Base-by-base conservation (phyloP, 306 rosid species). In the Cyclanthera cordifolia region DNA sequence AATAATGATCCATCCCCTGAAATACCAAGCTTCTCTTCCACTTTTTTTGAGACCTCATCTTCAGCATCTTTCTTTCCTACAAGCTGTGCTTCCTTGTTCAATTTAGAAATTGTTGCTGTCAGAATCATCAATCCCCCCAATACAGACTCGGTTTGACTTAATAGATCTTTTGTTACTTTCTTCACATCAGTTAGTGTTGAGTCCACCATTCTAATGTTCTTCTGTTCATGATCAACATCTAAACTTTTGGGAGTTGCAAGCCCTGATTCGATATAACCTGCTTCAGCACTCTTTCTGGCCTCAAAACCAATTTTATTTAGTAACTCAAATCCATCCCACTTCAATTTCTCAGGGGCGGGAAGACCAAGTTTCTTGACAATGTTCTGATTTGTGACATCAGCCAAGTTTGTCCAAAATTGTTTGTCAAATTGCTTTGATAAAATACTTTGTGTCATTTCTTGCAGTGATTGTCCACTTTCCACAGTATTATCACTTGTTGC, bases 301-400 rank as follows among this genome's bases (percentile, higher is more conserved):
- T 92, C 96, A 76, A 79, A 80, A 49, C 98, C 98, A 73, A 84
- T 77, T 73, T 67, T 85, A 78, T 84, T 82, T 72, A 92, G 75
- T n/a, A 85, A 80, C 71, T 87, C 98, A 70, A 89, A 81, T 48
- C 90, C 93, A 75, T 92, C 96, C 96, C 96, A 92, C 80, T 87
- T 92, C 28, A 92, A 70, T 75, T 89, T 83, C 76, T 83, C 93
- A 13, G 88, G 83, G 78, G 79, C 79, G 52, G 90, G 81, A 49
- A 87, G 76, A 74, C 96, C 98, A 47, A 87, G 74, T 81, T 86
- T 92, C 84, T 85, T 86, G 78, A 73, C 93, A 41, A 92, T 75
- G 73, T 81, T 84, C 75, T 82, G 85, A 82, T 77, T 92, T 70
- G 90, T 78, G 73, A 80, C 72, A 66, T 84, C 79, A 55, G 96